These are phyloP conservation scores for Elasticomyces elasticus DNA, from an alignment of 495 filamentous ascomycete genomes.

Conservation along the genomic window DNA sequence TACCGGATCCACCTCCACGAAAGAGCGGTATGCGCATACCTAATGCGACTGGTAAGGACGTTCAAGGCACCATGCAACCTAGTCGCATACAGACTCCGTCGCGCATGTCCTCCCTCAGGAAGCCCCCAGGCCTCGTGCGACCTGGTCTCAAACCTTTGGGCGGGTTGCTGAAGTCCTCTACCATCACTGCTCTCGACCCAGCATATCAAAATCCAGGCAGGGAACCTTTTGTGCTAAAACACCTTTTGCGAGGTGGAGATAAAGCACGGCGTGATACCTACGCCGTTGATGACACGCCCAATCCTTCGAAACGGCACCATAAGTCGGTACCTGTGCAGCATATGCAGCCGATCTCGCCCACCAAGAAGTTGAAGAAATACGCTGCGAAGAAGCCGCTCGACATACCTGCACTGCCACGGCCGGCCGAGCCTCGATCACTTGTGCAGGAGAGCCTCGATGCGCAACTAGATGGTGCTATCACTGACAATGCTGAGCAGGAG, in stretches of 20 bases:
- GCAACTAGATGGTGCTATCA: no score
- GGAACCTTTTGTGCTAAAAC: background rate
- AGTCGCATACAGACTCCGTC: background rate
- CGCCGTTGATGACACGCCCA: background rate
- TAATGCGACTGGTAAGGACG: background rate
- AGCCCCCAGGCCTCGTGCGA: background rate
- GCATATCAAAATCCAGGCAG: background rate
- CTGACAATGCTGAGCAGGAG: background rate
- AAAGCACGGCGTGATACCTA: constrained; percentile 2
- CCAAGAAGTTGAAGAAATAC: background rate
- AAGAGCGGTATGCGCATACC: background rate
- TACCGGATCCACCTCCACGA: background rate
- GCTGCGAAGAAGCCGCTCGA: background rate
- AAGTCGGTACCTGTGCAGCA: background rate
- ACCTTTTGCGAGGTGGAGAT: background rate
- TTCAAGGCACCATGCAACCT: background rate
- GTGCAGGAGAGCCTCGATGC: no score
- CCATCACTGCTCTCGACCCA: background rate
- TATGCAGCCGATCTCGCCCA: background rate
- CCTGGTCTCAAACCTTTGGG: no score
- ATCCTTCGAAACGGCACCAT: background rate
- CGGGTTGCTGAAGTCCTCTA: constrained; percentile 5
- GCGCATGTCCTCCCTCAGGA: background rate
- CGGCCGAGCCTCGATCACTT: no score
- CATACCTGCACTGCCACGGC: no score